Evolutionary conservation across 306 rosid species (phyloP).

Genomic region (Amphicarpaea edgeworthii): DNA sequence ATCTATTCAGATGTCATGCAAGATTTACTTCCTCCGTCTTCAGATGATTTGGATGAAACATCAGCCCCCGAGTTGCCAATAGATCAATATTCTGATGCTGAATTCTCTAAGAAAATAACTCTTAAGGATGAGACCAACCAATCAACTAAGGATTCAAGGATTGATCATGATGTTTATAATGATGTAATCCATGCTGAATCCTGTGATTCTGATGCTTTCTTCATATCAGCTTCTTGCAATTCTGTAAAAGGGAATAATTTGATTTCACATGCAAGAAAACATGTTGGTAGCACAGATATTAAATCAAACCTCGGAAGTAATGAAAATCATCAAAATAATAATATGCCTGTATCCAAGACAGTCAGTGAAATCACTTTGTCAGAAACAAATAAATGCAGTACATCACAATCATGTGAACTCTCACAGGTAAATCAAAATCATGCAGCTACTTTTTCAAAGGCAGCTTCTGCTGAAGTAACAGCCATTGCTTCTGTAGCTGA

Average conservation of each 20-base stretch:
- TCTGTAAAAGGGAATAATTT: slow-evolving; percentile 38
- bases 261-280: slow-evolving; percentile 41
- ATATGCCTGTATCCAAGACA: slow-evolving; percentile 29
- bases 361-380: slow-evolving; percentile 18
- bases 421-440: slow-evolving; percentile 47
- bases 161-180: slow-evolving; percentile 37
- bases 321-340: slow-evolving; percentile 39
- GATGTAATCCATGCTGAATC: slow-evolving; percentile 36
- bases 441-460: slow-evolving; percentile 40
- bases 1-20: slow-evolving; percentile 75
- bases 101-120: slow-evolving; percentile 44
- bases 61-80: slow-evolving; percentile 45
- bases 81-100: slow-evolving; percentile 48
- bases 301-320: slow-evolving; percentile 36
- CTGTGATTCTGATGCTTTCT: slow-evolving; percentile 36
- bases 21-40: slow-evolving; percentile 67
- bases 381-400: slow-evolving; percentile 37
- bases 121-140: slow-evolving; percentile 38
- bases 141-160: slow-evolving; percentile 46
- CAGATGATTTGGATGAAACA: slow-evolving; percentile 50
- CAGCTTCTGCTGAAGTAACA: slow-evolving; percentile 44
- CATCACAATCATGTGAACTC: slow-evolving; percentile 47
- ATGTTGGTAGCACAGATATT: slow-evolving; percentile 34
- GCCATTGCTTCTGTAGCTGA: slow-evolving; percentile 39
- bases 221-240: slow-evolving; percentile 40